A percentile compares a stretch with the other conserved stretches of the same genome.
phyloP scores from a whole-genome alignment of 345 rosid species.

The Pistacia integerrima region DNA sequence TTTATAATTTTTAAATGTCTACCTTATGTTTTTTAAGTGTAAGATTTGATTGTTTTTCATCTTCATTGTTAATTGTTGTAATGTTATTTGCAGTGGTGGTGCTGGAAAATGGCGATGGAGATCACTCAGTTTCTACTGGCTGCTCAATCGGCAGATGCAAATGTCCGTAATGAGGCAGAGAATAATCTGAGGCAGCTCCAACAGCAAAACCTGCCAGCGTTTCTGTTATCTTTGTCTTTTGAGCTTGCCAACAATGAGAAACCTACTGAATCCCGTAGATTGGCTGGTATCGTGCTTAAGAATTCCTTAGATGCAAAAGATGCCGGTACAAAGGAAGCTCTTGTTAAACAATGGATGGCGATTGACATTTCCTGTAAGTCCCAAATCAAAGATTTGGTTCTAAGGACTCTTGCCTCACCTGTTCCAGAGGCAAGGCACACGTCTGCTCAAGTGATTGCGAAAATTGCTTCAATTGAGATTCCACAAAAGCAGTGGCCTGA shows the following conservation, averaged over 20 bases:
- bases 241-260: conserved; percentile 85
- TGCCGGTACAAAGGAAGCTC: conserved; percentile 58
- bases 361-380: conserved; percentile 63
- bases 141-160: conserved; percentile 82
- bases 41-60: neutral
- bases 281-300: conserved; percentile 93
- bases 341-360: conserved; percentile 75
- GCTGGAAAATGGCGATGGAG: conserved; percentile 76
- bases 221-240: conserved; percentile 66
- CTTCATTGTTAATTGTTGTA: neutral
- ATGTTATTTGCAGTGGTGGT: conserved; percentile 25
- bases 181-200: conserved; percentile 68
- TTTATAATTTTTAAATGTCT: neutral
- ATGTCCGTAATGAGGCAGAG: conserved; percentile 82
- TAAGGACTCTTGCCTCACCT: conserved; percentile 72
- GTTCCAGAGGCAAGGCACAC: conserved; percentile 81
- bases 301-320: conserved; percentile 93
- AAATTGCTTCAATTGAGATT: conserved; percentile 87
- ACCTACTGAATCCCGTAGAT: conserved; percentile 75
- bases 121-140: conserved; percentile 77
- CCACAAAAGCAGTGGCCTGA: conserved; percentile 96
- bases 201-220: conserved; percentile 77
- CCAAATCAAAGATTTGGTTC: conserved; percentile 73
- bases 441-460: conserved; percentile 89
- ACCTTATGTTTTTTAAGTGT: neutral